Evolutionary conservation across 2,329 filamentous ascomycete species (phyloP).

Genomic region (Talaromyces rugulosus): DNA sequence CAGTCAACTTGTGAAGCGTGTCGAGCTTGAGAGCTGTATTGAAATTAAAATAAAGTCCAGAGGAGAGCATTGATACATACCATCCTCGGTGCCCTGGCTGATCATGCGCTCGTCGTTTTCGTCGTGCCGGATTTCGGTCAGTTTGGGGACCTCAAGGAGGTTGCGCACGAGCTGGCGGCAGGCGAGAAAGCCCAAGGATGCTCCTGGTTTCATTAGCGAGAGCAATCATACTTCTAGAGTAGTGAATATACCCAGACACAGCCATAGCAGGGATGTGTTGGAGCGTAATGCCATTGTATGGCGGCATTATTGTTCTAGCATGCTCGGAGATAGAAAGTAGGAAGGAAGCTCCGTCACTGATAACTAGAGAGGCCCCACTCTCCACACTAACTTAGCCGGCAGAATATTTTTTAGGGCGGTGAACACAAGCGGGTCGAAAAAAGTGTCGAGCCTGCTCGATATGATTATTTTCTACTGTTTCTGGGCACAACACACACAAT

Average conservation of each 20-base stretch:
- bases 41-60: neutral
- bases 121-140: slow-evolving; percentile 59
- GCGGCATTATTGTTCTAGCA: neutral
- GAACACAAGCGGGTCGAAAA: neutral
- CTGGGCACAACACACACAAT: slow-evolving; percentile 47
- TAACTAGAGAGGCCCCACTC: neutral
- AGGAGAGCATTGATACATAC: slow-evolving; percentile 18
- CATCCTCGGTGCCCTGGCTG: slow-evolving; percentile 70
- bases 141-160: slow-evolving; percentile 33
- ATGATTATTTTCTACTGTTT: neutral
- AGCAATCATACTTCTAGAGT: neutral
- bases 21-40: slow-evolving; percentile 53
- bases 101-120: slow-evolving; percentile 69
- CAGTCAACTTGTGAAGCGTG: slow-evolving; percentile 64
- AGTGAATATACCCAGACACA: slow-evolving; percentile 4
- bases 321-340: neutral
- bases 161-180: slow-evolving; percentile 55
- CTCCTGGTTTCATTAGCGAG: slow-evolving; percentile 18
- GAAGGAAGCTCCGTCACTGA: neutral
- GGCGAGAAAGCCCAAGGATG: slow-evolving; percentile 43
- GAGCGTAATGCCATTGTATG: slow-evolving; percentile 9
- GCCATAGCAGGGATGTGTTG: slow-evolving; percentile 10
- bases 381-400: slow-evolving; percentile 2
- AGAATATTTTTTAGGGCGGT: neutral
- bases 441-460: slow-evolving; percentile 3